Percentiles rank a stretch among this genome's conserved stretches.
Conservation (phyloP, 768 basidiomycete species). For the Sutorius australiensis region DNA sequence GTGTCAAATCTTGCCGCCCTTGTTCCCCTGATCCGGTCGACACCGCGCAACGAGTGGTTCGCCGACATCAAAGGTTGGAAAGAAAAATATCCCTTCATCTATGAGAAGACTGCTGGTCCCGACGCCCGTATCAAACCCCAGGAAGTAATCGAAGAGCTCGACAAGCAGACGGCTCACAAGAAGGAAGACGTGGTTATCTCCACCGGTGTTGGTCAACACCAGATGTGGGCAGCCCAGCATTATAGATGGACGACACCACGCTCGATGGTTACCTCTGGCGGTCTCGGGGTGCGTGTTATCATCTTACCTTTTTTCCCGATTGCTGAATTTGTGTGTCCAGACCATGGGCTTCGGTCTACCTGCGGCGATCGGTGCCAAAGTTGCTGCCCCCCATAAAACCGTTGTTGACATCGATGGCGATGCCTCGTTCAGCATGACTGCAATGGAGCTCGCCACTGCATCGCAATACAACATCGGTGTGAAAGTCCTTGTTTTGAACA, state of each 20-base stretch:
- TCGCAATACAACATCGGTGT: slow-evolving; percentile 90
- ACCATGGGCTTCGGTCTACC: slow-evolving; percentile 99
- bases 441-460: slow-evolving; percentile 97
- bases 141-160: slow-evolving; percentile 91
- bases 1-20: slow-evolving; percentile 75
- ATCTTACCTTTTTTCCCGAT: background rate
- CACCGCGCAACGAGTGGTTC: slow-evolving; percentile 79
- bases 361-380: slow-evolving; percentile 93
- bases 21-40: slow-evolving; percentile 68
- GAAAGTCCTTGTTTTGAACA: slow-evolving; percentile 90
- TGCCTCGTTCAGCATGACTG: slow-evolving; percentile 98
- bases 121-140: slow-evolving; percentile 89
- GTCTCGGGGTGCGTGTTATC: slow-evolving; percentile 71
- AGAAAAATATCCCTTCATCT: slow-evolving; percentile 85
- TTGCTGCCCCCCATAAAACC: slow-evolving; percentile 88
- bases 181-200: slow-evolving; percentile 87
- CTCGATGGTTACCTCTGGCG: slow-evolving; percentile 89
- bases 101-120: slow-evolving; percentile 50
- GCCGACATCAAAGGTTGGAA: slow-evolving; percentile 83
- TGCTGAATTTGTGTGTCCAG: slow-evolving; percentile 34
- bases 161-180: slow-evolving; percentile 68
- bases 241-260: slow-evolving; percentile 88
- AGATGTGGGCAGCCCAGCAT: slow-evolving; percentile 98
- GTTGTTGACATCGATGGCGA: slow-evolving; percentile 98
- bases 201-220: slow-evolving; percentile 98